Base-by-base conservation (phyloP, 352 stramenopile genomes). In the Pythium monospermum region DNA sequence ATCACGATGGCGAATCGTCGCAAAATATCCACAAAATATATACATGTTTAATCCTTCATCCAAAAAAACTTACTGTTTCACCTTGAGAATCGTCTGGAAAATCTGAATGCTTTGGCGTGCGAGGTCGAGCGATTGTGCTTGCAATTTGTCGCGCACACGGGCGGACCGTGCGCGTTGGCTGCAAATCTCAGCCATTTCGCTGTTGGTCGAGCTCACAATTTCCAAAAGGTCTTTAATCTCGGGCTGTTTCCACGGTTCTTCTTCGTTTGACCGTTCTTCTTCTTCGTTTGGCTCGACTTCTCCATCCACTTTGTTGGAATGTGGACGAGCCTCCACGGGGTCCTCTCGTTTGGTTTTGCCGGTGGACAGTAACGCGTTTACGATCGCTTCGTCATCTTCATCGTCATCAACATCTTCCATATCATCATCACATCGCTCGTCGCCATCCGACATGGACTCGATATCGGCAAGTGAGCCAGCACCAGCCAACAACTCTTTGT, bases 61-160 rank as follows among this genome's bases (percentile, higher is more conserved):
- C 7, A 15, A 15, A 35, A 15, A 7, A 35, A 19, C 39, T 43
- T 22, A 57, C 23, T 30, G 50, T 19, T 49, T 43, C 50, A 57
- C 50, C 31, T 57, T 57, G 27, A 63, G 44, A 31, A 85, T 81
- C 26, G 74, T 87, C 31, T 74, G 71, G 36, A 89, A 73, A 39
- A 89, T 74, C 45, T 85, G 74, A 33, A 83, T 61, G 23, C 72
- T 71, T 58, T 89, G 71, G 7, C 68, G 59, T 13, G 78, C 64
- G 1, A 89, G 66, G 27, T 83, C 68, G 13, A 84, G 13, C 11
- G 78, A 83, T 43, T 86, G 78, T 19, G 49, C 50, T 54, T 89
- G 78, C 23, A 86, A 51, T 48, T 89, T 89, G 44, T 85, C 70
- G 18, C 78, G 78, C 46, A 87, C 73, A 8, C 78, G 78, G 16